Evolutionary conservation across 2,329 filamentous ascomycete genomes (phyloP), one percentile per base, ranked within the genome.

Genomic region (Talaromyces rugulosus): DNA sequence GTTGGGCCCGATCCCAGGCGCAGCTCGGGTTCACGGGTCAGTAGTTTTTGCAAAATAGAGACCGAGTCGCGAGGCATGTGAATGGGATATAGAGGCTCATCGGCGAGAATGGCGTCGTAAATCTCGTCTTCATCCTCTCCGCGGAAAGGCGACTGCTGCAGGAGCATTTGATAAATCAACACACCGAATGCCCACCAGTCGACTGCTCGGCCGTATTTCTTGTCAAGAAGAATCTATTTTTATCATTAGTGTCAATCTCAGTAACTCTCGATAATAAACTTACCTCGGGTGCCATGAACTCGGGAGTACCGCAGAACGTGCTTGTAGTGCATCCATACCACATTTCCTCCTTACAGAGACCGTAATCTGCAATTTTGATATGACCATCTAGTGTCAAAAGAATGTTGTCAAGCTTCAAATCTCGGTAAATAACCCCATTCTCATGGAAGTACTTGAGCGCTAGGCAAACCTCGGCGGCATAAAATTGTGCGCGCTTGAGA

Each of bases 101-200:
- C 95, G 7, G 94, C 92, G 51, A 99, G 86, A 80, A 99, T 98
- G 40, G 95, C 94, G 71, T 99, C 95, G 81, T 99, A 99, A 66
- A 99, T 99, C 78, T 99, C 95, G 74, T 99, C 95, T 74, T 99
- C 96, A 70, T 99, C 95, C 76, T 99, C 96, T 71, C 95, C 95
- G 70, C 95, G 89, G 89, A 99, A 99, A 0, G 95, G 95, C 33
- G 94, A 98, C 76, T 99, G 96, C 74, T 99, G 96, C 56, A 99
- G 86, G 62, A 99, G 89, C 96, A 99, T 99, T 77, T 99, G 95
- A 81, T 99, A 99, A 71, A 99, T 99, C 70, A 99, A 81, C 34
- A 99, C 95, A 75, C 95, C 95, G 77, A 99, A 99, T 6, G 96
- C 96, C 95, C 95, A 99, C 95, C 95, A 99, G 77, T 99, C 95